Conservation (phyloP, 1,139 yeast species). For the Yamadazyma songkhlaensis region DNA sequence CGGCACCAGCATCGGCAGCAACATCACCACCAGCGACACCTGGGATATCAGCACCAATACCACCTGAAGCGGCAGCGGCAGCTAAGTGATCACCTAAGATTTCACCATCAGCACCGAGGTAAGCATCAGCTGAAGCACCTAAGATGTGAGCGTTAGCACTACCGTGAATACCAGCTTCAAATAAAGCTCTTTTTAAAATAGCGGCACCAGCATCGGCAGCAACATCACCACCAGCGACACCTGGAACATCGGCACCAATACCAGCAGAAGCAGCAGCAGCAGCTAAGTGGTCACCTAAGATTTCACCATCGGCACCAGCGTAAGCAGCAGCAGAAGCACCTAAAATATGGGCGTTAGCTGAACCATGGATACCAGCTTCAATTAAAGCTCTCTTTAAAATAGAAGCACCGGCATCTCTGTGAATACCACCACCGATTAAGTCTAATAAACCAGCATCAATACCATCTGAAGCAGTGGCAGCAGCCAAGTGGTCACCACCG, state of each 20-base stretch:
- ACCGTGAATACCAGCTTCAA: conserved; percentile 10
- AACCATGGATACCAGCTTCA: conserved; percentile 7
- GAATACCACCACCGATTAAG: conserved; percentile 9
- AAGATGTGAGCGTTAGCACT: conserved; percentile 5
- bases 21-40: conserved; percentile 13
- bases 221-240: conserved; percentile 9
- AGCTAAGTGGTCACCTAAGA: conserved; percentile 11
- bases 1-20: conserved; percentile 10
- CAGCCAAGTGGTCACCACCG: conserved; percentile 8
- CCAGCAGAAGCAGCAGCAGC: conserved; percentile 8
- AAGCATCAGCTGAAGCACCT: conserved; percentile 5
- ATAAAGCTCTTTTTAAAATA: conserved; percentile 10
- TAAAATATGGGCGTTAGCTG: conserved; percentile 10
- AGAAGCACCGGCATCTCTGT: conserved; percentile 9
- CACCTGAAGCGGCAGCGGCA: conserved; percentile 7
- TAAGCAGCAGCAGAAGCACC: conserved; percentile 9
- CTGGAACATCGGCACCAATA: neutral
- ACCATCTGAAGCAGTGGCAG: conserved; percentile 9
- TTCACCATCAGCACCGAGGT: conserved; percentile 6
- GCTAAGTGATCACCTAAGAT: conserved; percentile 6
- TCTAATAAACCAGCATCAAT: conserved; percentile 8
- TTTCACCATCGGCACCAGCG: conserved; percentile 9
- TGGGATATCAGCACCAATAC: conserved; percentile 13
- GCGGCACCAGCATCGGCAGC: conserved; percentile 12
- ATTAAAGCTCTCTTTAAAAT: conserved; percentile 8